phyloP scores from a whole-genome alignment of 257 asterid species.

The Penstemon barbatus region DNA sequence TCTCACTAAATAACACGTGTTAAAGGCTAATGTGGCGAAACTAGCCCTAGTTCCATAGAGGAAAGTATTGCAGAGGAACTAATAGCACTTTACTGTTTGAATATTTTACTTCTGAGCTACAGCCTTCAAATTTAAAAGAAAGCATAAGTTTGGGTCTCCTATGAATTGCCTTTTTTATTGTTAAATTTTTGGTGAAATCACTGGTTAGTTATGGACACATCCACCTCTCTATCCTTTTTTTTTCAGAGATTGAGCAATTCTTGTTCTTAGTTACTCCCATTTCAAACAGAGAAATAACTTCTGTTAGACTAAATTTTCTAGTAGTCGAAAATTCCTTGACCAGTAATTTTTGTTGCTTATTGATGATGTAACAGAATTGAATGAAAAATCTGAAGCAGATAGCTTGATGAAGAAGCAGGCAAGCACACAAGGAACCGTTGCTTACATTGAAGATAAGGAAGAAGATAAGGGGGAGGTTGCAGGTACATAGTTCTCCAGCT shows the following conservation, averaged over 20 bases:
- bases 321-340: background rate
- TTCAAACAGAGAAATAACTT: conserved; percentile 12
- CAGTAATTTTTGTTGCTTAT: conserved; percentile 23
- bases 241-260: too few relatives aligned
- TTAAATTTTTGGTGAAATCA: background rate
- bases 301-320: conserved; percentile 4
- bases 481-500: conserved; percentile 33
- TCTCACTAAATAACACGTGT: conserved; percentile 3
- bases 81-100: background rate
- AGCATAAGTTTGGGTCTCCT: background rate
- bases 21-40: background rate
- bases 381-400: conserved; percentile 47
- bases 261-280: conserved; percentile 2
- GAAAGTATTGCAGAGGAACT: background rate
- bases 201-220: conserved; percentile 12
- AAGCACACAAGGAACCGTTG: conserved; percentile 37
- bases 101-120: conserved; percentile 6
- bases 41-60: background rate
- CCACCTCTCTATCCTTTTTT: too few relatives aligned
- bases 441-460: conserved; percentile 35
- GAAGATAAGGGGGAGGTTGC: conserved; percentile 39
- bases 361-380: conserved; percentile 36
- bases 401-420: conserved; percentile 36
- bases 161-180: conserved; percentile 2
- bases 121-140: background rate